A percentile compares a stretch with the other conserved stretches of the same genome.
phyloP scores from a whole-genome alignment of 257 asterid species.

The Solanum tarijense region DNA sequence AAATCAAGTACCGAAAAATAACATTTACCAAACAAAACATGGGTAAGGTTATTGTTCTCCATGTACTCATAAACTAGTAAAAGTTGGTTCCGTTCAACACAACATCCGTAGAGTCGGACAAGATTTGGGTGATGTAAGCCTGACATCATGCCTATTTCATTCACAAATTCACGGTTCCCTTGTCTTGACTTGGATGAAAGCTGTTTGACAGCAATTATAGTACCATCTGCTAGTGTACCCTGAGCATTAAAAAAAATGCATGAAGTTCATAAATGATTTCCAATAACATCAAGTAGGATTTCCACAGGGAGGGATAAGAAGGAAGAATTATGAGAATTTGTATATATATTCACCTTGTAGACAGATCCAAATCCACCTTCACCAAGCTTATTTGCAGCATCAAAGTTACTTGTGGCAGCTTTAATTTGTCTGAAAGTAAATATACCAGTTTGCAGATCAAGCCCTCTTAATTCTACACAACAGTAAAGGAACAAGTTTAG shows the following conservation, averaged over 20 bases:
- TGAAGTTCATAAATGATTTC: neutral
- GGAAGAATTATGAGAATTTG: neutral
- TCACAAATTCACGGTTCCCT: conserved; percentile 60
- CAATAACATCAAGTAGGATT: neutral
- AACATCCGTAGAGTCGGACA: conserved; percentile 55
- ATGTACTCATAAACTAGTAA: conserved; percentile 56
- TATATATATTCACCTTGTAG: neutral
- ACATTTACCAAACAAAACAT: conserved; percentile 38
- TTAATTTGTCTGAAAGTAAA: conserved; percentile 50
- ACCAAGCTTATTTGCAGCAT: conserved; percentile 44
- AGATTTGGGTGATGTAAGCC: conserved; percentile 60
- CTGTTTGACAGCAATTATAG: conserved; percentile 50
- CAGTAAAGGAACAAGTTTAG: neutral
- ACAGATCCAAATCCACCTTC: conserved; percentile 74
- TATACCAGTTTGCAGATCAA: conserved; percentile 39
- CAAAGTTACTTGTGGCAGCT: conserved; percentile 50
- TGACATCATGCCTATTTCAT: conserved; percentile 55
- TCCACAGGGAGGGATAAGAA: neutral
- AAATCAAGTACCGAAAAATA: neutral
- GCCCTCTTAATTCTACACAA: conserved; percentile 38
- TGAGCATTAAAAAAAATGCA: neutral
- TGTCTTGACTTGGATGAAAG: conserved; percentile 55
- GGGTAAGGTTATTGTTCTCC: conserved; percentile 59
- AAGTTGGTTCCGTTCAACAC: conserved; percentile 53
- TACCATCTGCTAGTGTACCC: conserved; percentile 53